Evolutionary conservation across 257 asterid genomes (phyloP).

Genomic region (Plantago elongata): DNA sequence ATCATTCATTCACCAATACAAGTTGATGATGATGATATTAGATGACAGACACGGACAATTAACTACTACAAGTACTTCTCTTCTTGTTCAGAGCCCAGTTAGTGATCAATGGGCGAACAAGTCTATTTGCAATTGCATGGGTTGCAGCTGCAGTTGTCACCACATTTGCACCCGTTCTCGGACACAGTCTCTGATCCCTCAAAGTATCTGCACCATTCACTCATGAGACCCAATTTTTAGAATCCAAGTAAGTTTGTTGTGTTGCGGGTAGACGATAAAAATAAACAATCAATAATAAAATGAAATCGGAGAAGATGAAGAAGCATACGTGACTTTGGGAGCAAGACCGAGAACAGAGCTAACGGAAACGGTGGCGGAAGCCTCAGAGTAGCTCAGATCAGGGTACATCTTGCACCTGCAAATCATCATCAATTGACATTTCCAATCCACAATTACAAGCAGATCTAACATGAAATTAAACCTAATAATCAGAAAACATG

Average conservation of each 20-base stretch:
- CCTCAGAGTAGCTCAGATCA: constrained; percentile 49
- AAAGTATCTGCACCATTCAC: constrained; percentile 27
- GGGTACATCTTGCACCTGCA: constrained; percentile 73
- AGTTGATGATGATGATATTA: not conserved
- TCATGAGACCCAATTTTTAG: not conserved
- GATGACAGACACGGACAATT: not conserved
- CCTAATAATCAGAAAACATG: not conserved
- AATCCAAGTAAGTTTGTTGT: too few relatives aligned
- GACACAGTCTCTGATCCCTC: constrained; percentile 40
- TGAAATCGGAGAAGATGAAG: not conserved
- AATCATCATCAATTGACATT: not conserved
- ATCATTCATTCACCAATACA: constrained; percentile 2
- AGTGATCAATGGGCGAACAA: not conserved
- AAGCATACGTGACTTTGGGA: constrained; percentile 48
- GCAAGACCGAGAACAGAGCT: constrained; percentile 63
- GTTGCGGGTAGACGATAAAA: too few relatives aligned
- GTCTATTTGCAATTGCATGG: constrained; percentile 88
- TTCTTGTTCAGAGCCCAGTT: constrained; percentile 15
- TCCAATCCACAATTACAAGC: not conserved
- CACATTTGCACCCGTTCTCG: constrained; percentile 92
- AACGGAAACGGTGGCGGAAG: constrained; percentile 37
- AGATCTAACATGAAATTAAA: too few relatives aligned
- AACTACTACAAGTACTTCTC: not conserved
- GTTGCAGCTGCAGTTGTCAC: constrained; percentile 69
- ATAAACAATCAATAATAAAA: too few relatives aligned